Base-by-base conservation (phyloP, 495 filamentous ascomycete genomes). In the Aspergillus hancockii region DNA sequence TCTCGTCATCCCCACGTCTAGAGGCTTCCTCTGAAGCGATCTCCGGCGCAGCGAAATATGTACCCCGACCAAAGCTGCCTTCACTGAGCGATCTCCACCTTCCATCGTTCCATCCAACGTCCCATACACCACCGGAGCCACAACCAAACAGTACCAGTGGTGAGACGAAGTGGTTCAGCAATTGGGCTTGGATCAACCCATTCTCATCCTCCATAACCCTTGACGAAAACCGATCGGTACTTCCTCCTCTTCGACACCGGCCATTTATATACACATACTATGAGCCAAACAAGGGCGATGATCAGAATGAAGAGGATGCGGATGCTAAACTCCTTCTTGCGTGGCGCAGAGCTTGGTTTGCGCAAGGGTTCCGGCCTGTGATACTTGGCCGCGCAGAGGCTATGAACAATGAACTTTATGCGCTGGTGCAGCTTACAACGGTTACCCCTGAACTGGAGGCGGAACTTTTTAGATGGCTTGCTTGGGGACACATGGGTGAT, bases 331-430 rank as follows among this genome's bases (percentile, higher is more conserved):
- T 98, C 47, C 77, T 98, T 38, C 81, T 95, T 54, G 84, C 89
- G 54, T 98, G 94, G 94, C 83, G 92, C 55, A 81, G 92, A 52
- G 94, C 93, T 8, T 97, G 92, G 90, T 97, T 90, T 86, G 92
- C 92, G 13, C 83, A 93, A 62, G 94, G 94, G 8, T 97, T 98
- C 69, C 86, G 81, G 52, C 94, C 94, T 1, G 80, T 94, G 13
- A 87, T 98, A 43, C 74, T 98, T 57, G 85, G 88, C 25, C 82
- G 83, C 23, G 86, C 83, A 12, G 94, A 98, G 67, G 93, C 93
- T 10, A 89, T 89, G 83, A 88, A 89, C 63, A 92, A 96, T 63
- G 89, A 88, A 0, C 67, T 90, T 10, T 96, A 93, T 67, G 81
- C 89, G 65, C 52, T 69, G 19, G 70, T 75, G 18, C 87, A 92